phyloP scores from a whole-genome alignment of 768 basidiomycete species.

The Lactarius tabidus region DNA sequence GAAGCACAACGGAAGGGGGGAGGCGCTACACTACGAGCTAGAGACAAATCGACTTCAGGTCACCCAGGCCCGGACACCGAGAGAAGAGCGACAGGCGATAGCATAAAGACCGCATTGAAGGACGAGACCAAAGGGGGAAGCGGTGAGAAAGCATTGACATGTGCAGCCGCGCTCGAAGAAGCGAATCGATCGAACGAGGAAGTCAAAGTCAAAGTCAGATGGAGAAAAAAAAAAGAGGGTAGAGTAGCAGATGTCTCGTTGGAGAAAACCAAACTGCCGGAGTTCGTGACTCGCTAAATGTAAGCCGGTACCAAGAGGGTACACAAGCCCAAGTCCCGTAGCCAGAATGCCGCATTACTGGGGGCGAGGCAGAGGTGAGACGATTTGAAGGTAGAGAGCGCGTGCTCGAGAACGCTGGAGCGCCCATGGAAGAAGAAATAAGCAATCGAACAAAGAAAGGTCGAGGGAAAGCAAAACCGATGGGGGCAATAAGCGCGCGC shows the following conservation, averaged over 20 bases:
- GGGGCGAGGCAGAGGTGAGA: background rate
- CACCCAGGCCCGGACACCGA: background rate
- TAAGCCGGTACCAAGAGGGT: background rate
- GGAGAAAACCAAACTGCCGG: background rate
- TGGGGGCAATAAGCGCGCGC: background rate
- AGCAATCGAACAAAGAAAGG: background rate
- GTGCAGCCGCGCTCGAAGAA: background rate
- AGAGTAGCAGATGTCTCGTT: background rate
- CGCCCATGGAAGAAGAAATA: background rate
- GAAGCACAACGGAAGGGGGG: background rate
- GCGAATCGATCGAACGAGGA: background rate
- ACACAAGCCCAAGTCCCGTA: background rate
- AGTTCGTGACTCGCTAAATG: background rate
- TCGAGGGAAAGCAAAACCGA: background rate
- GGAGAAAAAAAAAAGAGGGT: background rate
- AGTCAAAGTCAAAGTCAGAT: background rate
- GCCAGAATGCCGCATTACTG: background rate
- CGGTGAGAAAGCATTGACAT: background rate
- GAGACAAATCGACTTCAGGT: background rate
- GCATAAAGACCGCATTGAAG: background rate
- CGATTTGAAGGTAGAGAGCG: background rate
- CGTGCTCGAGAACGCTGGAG: background rate
- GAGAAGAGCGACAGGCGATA: background rate
- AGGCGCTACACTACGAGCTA: background rate
- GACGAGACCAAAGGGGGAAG: background rate